A percentile compares a stretch with the other conserved stretches of the same genome.
Evolutionary conservation across 2,329 filamentous ascomycete genomes (phyloP).

Genomic region (Neobulgaria alba): DNA sequence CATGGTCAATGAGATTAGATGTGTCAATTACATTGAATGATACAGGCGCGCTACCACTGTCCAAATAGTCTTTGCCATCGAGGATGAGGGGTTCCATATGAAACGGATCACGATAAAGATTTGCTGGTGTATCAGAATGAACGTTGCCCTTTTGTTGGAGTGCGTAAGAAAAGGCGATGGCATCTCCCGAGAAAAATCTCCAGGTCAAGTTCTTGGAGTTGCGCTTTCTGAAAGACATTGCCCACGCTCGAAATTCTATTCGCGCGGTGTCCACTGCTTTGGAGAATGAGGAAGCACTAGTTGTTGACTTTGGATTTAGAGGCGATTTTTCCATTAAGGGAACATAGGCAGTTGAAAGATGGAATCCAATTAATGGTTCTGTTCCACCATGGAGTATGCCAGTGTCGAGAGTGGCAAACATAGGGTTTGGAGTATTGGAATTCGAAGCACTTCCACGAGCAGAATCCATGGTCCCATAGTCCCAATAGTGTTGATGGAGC

Average conservation of each 20-base stretch:
- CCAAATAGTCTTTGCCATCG: conserved; percentile 1
- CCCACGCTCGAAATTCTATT: conserved; percentile 4
- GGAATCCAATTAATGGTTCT: conserved; percentile 11
- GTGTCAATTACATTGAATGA: conserved; percentile 10
- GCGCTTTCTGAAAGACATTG: conserved; percentile 1
- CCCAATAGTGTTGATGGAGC: conserved; percentile 5
- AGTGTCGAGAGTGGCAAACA: conserved; percentile 4
- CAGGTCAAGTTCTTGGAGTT: neutral
- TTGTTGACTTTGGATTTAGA: neutral
- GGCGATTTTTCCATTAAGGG: conserved; percentile 1
- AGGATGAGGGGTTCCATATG: conserved; percentile 1
- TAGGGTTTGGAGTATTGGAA: conserved; percentile 4
- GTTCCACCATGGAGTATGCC: conserved; percentile 5
- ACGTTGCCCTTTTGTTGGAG: conserved; percentile 4
- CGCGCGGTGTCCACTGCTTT: conserved; percentile 4
- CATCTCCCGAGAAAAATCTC: conserved; percentile 11
- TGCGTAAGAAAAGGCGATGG: conserved; percentile 9
- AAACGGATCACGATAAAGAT: conserved; percentile 2
- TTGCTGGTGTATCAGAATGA: neutral
- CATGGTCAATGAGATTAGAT: conserved; percentile 9
- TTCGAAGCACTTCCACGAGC: neutral
- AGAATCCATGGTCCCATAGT: conserved; percentile 1
- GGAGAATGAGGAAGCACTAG: neutral
- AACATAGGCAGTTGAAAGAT: conserved; percentile 8
- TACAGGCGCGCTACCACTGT: neutral